Percentiles rank a stretch among this genome's conserved stretches.
These are phyloP conservation scores for Fusarium zealandicum DNA, from an alignment of 2,329 filamentous ascomycete genomes.

Conservation along the genomic window DNA sequence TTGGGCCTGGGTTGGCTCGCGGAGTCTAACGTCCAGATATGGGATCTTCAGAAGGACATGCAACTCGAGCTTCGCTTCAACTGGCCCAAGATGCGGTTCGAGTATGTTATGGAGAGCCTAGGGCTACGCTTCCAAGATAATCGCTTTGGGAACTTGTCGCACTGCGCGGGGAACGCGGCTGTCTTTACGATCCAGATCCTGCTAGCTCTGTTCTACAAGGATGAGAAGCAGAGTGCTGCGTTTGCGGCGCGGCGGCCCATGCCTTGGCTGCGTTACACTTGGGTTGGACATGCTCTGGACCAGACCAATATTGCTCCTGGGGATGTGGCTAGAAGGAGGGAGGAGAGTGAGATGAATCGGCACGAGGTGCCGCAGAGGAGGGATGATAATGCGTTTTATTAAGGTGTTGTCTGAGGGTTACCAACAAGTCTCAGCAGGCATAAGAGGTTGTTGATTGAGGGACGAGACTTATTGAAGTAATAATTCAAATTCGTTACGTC, in stretches of 20 bases:
- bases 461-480: no score
- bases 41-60: conserved; percentile 13
- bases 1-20: conserved; percentile 11
- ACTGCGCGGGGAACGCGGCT: conserved; percentile 20
- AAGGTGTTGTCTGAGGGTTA: no score
- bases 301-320: conserved; percentile 25
- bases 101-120: conserved; percentile 24
- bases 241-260: conserved; percentile 11
- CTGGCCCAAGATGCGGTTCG: conserved; percentile 6
- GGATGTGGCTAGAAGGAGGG: neutral
- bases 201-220: conserved; percentile 23
- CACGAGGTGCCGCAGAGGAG: conserved; percentile 17
- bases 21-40: conserved; percentile 4
- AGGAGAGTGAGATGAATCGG: conserved; percentile 18
- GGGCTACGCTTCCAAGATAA: conserved; percentile 26
- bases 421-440: no score
- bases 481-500: no score
- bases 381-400: conserved; percentile 15
- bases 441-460: no score
- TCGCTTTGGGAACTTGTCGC: conserved; percentile 23
- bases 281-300: conserved; percentile 31
- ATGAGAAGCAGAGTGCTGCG: conserved; percentile 2
- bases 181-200: conserved; percentile 21
- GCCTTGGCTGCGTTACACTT: conserved; percentile 28
- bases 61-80: conserved; percentile 12